Base-by-base conservation (phyloP, 2,329 filamentous ascomycete species). In the Pseudogymnoascus sp. region DNA sequence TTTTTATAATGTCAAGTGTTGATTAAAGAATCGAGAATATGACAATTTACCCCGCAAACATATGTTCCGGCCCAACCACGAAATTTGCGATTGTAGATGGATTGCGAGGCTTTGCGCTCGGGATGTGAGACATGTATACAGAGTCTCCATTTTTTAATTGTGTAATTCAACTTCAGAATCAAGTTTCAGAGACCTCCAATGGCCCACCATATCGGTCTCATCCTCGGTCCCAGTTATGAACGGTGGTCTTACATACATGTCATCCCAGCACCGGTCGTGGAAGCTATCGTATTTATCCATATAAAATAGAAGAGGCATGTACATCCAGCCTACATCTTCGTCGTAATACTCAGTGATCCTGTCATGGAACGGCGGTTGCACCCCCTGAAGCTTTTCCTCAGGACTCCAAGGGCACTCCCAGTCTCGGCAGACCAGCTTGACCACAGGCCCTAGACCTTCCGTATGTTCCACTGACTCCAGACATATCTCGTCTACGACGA, bases 321-420 rank as follows among this genome's bases (percentile, higher is more conserved):
- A 59, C 50, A 59, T 59, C 50, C 50, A 59, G 5, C 50, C 50
- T 6, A 59, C 50, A 31, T 59, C 22, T n/a, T 59, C 50, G 14
- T 59, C 50, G 2, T 59, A 24, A 59, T n/a, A 59, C 50, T 31
- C 50, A 6, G 50, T 59, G 50, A 59, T 31, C 50, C 50, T 12
- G 12, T 59, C 24, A 59, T 59, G 24, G 16, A 31, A 59, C 24
- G 24, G 50, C 24, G 5, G 2, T 19, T 59, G 50, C 24, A 31
- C 50, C 24, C 50, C 12, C 50, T 22, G 24, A 31, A n/a, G 50
- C 24, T 16, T 59, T 16, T 59, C 50, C 24, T 59, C 50, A 4
- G 22, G 24, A 59, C 50, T 56, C 50, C 50, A 59, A 31, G 12
- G 50, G 14, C 6, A 33, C 26, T 33, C 26, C 50, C 50, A 59